Evolutionary conservation across 2,329 filamentous ascomycete genomes (phyloP).

Genomic region (Fusarium oxysporum): DNA sequence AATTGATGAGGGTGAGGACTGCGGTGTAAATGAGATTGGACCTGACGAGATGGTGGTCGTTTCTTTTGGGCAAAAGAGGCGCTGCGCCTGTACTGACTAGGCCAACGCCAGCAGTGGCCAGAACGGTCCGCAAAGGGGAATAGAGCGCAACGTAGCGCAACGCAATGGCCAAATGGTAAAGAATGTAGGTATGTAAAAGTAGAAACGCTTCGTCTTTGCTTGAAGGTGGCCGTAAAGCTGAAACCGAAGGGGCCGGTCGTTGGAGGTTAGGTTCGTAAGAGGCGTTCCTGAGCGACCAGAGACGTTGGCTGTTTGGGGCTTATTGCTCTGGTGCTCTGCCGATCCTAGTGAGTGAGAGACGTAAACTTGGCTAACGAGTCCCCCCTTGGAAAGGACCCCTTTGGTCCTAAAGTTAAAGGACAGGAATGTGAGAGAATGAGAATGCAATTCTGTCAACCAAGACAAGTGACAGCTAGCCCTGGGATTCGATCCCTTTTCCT

Average conservation of each 20-base stretch:
- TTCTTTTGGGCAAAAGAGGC: constrained; percentile 23
- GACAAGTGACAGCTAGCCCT: constrained; percentile 1
- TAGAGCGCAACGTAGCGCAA: constrained; percentile 13
- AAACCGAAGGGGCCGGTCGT: constrained; percentile 26
- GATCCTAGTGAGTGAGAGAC: neutral
- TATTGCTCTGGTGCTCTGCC: constrained; percentile 3
- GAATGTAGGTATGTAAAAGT: neutral
- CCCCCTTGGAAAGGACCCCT: constrained; percentile 3
- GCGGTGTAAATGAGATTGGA: constrained; percentile 34
- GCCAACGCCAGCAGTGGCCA: constrained; percentile 39
- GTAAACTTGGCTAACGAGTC: neutral
- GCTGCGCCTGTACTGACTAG: constrained; percentile 27
- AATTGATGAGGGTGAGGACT: constrained; percentile 21
- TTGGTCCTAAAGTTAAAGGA: constrained; percentile 12
- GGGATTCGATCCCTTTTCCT: constrained; percentile 10
- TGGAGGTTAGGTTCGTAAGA: constrained; percentile 31
- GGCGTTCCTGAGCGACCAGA: constrained; percentile 28
- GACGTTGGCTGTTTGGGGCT: constrained; percentile 29
- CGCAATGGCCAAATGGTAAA: constrained; percentile 12
- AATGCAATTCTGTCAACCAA: constrained; percentile 2
- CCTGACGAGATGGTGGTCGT: neutral
- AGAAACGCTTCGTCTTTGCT: neutral
- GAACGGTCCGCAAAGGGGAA: constrained; percentile 27
- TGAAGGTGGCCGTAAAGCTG: constrained; percentile 20
- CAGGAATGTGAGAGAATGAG: constrained; percentile 18